These are phyloP conservation scores for Botrytis cinerea DNA, from an alignment of 2,329 filamentous ascomycete species.

Conservation along the genomic window DNA sequence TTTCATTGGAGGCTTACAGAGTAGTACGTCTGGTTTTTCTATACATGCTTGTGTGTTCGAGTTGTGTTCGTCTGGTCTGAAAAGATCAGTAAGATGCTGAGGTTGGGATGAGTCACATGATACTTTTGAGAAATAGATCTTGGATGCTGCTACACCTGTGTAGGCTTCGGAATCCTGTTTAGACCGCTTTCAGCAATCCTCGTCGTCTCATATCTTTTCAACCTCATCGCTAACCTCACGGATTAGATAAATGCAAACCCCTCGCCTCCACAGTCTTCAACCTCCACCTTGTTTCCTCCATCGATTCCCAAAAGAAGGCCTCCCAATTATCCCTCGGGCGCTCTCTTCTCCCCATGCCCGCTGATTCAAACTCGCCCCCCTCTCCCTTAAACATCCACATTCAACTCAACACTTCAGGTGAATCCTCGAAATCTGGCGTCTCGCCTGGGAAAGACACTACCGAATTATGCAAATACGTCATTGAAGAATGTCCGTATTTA, in stretches of 20 bases:
- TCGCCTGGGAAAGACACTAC: constrained; percentile 63
- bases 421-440: constrained; percentile 81
- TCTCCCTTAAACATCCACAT: constrained; percentile 65
- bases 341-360: constrained; percentile 50
- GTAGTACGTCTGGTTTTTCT: constrained; percentile 49
- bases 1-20: constrained; percentile 93
- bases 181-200: rapidly evolving
- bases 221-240: not conserved
- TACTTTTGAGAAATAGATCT: not conserved
- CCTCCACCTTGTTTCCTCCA: constrained; percentile 86
- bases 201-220: not conserved
- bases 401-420: constrained; percentile 93
- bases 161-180: not conserved
- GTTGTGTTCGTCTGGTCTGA: too few relatives aligned
- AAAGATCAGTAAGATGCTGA: not conserved
- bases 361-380: constrained; percentile 42
- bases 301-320: constrained; percentile 88
- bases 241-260: constrained; percentile 79
- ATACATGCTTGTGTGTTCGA: not conserved
- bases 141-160: not conserved
- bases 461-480: constrained; percentile 68
- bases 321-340: constrained; percentile 77
- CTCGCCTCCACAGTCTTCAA: constrained; percentile 82
- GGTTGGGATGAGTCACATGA: constrained; percentile 16
- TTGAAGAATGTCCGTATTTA: constrained; percentile 70